A percentile compares a stretch with the other conserved stretches of the same genome.
These are phyloP conservation scores for Pichia occidentalis DNA, from an alignment of 805 yeast genomes.

Conservation along the genomic window DNA sequence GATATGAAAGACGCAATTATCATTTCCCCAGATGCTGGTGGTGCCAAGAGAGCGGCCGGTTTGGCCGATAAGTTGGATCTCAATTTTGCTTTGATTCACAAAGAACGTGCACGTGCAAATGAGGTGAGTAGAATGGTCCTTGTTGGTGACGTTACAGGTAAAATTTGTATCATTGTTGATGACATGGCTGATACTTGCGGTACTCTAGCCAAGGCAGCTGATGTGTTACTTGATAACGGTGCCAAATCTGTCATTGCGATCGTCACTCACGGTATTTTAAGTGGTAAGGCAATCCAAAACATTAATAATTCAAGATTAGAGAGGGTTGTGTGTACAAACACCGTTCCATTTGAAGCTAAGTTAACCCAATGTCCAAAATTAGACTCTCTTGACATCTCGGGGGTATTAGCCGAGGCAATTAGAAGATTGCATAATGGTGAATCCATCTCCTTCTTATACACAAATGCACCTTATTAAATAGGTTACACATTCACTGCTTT, in stretches of 20 bases:
- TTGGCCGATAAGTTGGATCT: slow-evolving; percentile 73
- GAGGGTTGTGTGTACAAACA: slow-evolving; percentile 71
- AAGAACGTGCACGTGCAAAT: slow-evolving; percentile 77
- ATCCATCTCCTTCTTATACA: slow-evolving; percentile 73
- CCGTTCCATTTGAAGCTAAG: slow-evolving; percentile 71
- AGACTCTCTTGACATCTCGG: slow-evolving; percentile 63
- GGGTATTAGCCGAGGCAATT: slow-evolving; percentile 73
- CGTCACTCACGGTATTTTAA: slow-evolving; percentile 75
- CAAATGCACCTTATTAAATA: slow-evolving; percentile 48
- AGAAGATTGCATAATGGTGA: slow-evolving; percentile 86
- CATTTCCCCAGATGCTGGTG: slow-evolving; percentile 86
- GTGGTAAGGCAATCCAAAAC: slow-evolving; percentile 67
- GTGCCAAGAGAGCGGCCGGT: slow-evolving; percentile 85
- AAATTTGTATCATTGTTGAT: slow-evolving; percentile 72
- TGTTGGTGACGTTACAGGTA: slow-evolving; percentile 76
- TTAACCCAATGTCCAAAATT: slow-evolving; percentile 51
- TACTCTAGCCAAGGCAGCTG: slow-evolving; percentile 77
- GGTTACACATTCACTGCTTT: not conserved
- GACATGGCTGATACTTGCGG: slow-evolving; percentile 93
- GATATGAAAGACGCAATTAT: slow-evolving; percentile 59
- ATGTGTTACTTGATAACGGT: slow-evolving; percentile 57
- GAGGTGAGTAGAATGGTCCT: slow-evolving; percentile 80
- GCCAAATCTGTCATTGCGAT: slow-evolving; percentile 74
- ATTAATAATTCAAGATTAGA: slow-evolving; percentile 62
- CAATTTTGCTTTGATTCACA: slow-evolving; percentile 78